These are phyloP conservation scores for Phoma sp. DNA, from an alignment of 2,329 filamentous ascomycete genomes.

Conservation along the genomic window DNA sequence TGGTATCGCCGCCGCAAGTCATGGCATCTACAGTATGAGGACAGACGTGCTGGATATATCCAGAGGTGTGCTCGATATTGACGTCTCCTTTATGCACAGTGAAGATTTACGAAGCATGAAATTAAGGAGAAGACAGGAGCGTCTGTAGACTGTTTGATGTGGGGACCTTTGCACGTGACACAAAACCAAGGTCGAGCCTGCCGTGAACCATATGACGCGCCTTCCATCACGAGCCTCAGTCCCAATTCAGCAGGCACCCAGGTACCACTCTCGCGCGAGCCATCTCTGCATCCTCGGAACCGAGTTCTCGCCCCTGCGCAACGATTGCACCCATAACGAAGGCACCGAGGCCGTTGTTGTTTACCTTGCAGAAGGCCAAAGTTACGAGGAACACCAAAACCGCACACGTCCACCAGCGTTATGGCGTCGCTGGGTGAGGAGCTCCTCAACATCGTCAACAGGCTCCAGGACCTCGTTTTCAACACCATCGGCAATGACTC, in stretches of 20 bases:
- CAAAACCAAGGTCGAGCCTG: background rate
- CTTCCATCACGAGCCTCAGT: slow-evolving; percentile 34
- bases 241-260: slow-evolving; percentile 21
- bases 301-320: slow-evolving; percentile 18
- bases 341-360: slow-evolving; percentile 27
- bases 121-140: slow-evolving; percentile 32
- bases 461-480: slow-evolving; percentile 97
- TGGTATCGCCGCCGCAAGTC: slow-evolving; percentile 1
- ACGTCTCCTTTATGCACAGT: slow-evolving; percentile 34
- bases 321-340: slow-evolving; percentile 11
- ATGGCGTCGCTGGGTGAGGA: slow-evolving; percentile 98
- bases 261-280: slow-evolving; percentile 10
- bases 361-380: slow-evolving; percentile 26
- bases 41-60: no score
- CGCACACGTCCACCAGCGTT: slow-evolving; percentile 30
- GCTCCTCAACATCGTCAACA: slow-evolving; percentile 93
- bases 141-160: slow-evolving; percentile 3
- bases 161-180: slow-evolving; percentile 11
- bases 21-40: background rate
- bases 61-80: background rate
- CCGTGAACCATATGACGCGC: slow-evolving; percentile 28
- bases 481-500: slow-evolving; percentile 99
- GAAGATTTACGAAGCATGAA: slow-evolving; percentile 19
- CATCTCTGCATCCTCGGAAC: slow-evolving; percentile 6
- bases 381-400: slow-evolving; percentile 26